Evolutionary conservation across 441 rosid genomes (phyloP), one percentile per base, ranked within the genome.

Genomic region (Jatropha multifida): DNA sequence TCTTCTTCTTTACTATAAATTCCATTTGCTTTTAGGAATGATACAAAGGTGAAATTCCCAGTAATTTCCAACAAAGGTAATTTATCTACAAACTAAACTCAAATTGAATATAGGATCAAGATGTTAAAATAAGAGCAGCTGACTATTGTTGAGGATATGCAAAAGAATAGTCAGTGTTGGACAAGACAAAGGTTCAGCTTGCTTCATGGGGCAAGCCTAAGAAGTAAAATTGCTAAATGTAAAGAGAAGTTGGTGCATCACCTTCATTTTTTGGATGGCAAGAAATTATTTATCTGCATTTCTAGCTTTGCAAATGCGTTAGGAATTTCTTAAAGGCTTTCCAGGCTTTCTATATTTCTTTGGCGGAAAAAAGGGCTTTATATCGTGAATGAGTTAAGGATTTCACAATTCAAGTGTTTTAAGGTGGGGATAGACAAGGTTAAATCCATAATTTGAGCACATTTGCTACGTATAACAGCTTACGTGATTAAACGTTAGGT

Each of bases 31-130:
- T 66, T 15, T 59, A 79, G 82, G 78, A 52, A 77, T 42, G 77
- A 71, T 61, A 69, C 63, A 41, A 71, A 68, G n/a, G 83, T 82
- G 55, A 74, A 62, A 66, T 80, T 82, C 76, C 81, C 85, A 54
- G 77, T 77, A 23, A 54, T 74, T 68, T 61, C 79, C 14, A 58
- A 58, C 23, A 44, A 60, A 42, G 38, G 52, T 23, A 60, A 51
- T 26, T 32, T 18, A 12, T 71, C 67, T 32, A 62, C 55, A 20
- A 67, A 63, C 63, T 64, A 68, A 64, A 55, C 42, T 54, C n/a
- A 67, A 27, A 27, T 63, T 27, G 72, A 81, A 75, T 61, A 56
- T 10, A 23, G 62, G 67, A 72, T 81, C 32, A 71, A 20, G 70
- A 65, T 41, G 51, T 55, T 78, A 63, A 74, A 75, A 55, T 61